Conservation (phyloP, 1,284 basidiomycete species). For the Mycena citricolor region DNA sequence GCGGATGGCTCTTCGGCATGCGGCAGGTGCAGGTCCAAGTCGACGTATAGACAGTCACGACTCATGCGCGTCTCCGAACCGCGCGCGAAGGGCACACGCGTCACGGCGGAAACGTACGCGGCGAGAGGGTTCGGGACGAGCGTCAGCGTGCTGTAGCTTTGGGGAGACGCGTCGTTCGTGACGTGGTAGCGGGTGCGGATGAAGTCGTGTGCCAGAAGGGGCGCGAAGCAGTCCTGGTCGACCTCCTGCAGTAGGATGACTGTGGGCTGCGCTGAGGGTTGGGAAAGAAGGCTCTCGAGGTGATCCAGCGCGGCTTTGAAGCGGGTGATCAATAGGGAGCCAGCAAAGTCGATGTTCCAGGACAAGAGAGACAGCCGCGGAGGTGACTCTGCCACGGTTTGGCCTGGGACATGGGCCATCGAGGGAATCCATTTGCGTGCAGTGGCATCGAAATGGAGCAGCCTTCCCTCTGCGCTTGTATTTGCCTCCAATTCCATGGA, state of each 20-base stretch:
- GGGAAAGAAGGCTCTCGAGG: constrained; percentile 17
- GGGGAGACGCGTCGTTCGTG: constrained; percentile 24
- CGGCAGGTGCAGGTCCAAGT: constrained; percentile 18
- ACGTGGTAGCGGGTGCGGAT: constrained; percentile 25
- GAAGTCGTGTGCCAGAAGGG: constrained; percentile 22
- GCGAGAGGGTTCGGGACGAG: constrained; percentile 26
- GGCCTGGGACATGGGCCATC: too few species aligned
- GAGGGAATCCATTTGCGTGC: too few species aligned
- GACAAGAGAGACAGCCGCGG: constrained; percentile 13
- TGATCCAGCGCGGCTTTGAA: constrained; percentile 13
- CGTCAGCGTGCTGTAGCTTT: constrained; percentile 26
- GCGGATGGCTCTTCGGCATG: neutral
- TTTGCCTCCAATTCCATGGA: too few species aligned
- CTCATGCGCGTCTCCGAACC: constrained; percentile 24
- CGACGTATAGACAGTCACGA: constrained; percentile 27
- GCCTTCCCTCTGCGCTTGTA: too few species aligned
- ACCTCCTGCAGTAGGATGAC: constrained; percentile 29
- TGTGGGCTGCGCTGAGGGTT: constrained; percentile 15
- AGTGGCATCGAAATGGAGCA: too few species aligned
- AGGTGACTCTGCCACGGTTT: too few species aligned
- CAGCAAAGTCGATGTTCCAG: constrained; percentile 22
- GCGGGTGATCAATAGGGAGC: neutral
- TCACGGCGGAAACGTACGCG: constrained; percentile 19
- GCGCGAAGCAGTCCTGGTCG: constrained; percentile 20
- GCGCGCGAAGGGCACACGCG: constrained; percentile 22